These are phyloP conservation scores for Viola pubescens DNA, from an alignment of 441 rosid genomes.

Conservation along the genomic window DNA sequence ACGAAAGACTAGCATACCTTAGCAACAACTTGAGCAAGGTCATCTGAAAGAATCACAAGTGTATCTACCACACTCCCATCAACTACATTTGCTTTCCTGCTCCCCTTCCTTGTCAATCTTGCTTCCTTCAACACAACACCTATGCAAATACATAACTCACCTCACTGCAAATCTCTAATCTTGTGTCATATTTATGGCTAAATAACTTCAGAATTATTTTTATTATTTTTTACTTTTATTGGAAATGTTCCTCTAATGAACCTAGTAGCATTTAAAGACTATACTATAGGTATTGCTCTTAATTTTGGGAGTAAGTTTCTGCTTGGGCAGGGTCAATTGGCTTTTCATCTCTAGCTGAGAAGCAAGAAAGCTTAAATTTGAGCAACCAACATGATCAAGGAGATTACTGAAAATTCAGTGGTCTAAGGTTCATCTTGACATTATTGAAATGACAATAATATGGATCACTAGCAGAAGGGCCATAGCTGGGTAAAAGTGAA, in stretches of 20 bases:
- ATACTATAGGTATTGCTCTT: too few species aligned
- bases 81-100: slow-evolving; percentile 47
- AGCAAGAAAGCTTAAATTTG: background rate
- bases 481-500: background rate
- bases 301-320: too few species aligned
- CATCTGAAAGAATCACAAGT: slow-evolving; percentile 54
- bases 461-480: too few species aligned
- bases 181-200: background rate
- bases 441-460: too few species aligned
- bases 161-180: background rate
- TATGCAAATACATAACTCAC: slow-evolving; percentile 19
- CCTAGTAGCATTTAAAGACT: too few species aligned
- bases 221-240: too few species aligned
- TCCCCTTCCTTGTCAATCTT: slow-evolving; percentile 55
- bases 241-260: too few species aligned
- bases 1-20: slow-evolving; percentile 34
- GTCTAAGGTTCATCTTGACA: too few species aligned
- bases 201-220: background rate
- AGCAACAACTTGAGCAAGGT: slow-evolving; percentile 79
- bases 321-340: too few species aligned
- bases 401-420: background rate
- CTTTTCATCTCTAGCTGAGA: background rate
- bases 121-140: slow-evolving; percentile 83
- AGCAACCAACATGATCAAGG: background rate
- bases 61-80: slow-evolving; percentile 50